A percentile compares a stretch with the other conserved stretches of the same genome.
These are phyloP conservation scores for Rhodotorula paludigena DNA, from an alignment of 768 basidiomycete species.

Conservation along the genomic window DNA sequence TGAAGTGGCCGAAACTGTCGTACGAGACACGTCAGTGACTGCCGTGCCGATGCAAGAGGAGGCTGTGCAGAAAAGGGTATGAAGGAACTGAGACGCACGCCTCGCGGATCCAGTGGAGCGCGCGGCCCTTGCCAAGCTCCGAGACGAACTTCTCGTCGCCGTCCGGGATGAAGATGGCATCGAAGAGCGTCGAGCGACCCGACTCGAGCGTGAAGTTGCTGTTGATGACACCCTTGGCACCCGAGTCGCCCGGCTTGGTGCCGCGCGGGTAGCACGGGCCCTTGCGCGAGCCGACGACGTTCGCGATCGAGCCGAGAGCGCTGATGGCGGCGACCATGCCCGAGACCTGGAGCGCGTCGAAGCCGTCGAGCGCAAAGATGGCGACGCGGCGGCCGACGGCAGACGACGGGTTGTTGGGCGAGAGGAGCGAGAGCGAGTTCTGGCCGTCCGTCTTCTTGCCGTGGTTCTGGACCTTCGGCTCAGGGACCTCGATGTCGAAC, in stretches of 20 bases:
- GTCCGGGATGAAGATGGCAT: constrained; percentile 72
- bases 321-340: constrained; percentile 58
- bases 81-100: neutral
- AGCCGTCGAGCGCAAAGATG: constrained; percentile 70
- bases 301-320: constrained; percentile 57
- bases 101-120: constrained; percentile 71
- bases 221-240: constrained; percentile 47
- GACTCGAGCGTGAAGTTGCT: constrained; percentile 68
- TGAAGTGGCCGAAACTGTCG: constrained; percentile 77
- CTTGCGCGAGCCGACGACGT: constrained; percentile 61
- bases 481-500: constrained; percentile 61
- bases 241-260: constrained; percentile 33
- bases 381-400: constrained; percentile 61
- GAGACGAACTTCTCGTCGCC: constrained; percentile 59
- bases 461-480: constrained; percentile 56
- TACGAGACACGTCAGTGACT: neutral
- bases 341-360: constrained; percentile 59
- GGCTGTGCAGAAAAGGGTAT: neutral
- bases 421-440: constrained; percentile 34
- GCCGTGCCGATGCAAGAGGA: neutral
- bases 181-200: constrained; percentile 76
- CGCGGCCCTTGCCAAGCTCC: constrained; percentile 62
- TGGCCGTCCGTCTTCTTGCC: constrained; percentile 55
- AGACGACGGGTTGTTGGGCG: constrained; percentile 31
- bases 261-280: constrained; percentile 53